These are phyloP conservation scores for Gossypium trilobum DNA, from an alignment of 441 rosid species.

Conservation along the genomic window DNA sequence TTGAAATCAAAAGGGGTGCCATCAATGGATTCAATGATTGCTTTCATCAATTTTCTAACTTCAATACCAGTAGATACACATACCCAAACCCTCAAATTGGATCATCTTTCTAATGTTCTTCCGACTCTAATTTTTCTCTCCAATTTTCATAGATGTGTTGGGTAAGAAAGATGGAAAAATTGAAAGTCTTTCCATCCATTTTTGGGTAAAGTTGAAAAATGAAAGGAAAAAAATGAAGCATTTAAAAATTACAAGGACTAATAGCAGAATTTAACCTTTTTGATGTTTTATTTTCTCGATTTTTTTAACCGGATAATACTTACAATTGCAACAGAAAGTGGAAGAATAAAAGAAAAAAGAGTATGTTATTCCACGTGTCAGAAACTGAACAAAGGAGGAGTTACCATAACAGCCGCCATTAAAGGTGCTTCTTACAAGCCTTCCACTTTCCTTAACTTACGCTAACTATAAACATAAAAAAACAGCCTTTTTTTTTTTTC, in stretches of 20 bases:
- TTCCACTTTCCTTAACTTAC: constrained; percentile 6
- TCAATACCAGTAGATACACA: constrained; percentile 20
- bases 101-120: no score
- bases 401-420: not conserved
- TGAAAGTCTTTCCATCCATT: no score
- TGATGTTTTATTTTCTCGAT: no score
- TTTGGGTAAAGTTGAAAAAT: no score
- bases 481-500: not conserved
- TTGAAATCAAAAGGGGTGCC: not conserved
- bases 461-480: constrained; percentile 5
- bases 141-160: no score
- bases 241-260: no score
- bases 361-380: constrained; percentile 9
- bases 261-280: no score
- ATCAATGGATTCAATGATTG: not conserved
- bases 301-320: no score
- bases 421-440: constrained; percentile 9
- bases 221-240: no score
- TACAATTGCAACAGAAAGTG: no score
- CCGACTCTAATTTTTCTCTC: no score
- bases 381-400: not conserved
- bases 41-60: not conserved
- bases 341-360: not conserved
- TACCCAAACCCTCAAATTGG: constrained; percentile 24
- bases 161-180: no score